Evolutionary conservation across 495 filamentous ascomycete species (phyloP), one percentile per base, ranked within the genome.

Genomic region (Monascus purpureus): DNA sequence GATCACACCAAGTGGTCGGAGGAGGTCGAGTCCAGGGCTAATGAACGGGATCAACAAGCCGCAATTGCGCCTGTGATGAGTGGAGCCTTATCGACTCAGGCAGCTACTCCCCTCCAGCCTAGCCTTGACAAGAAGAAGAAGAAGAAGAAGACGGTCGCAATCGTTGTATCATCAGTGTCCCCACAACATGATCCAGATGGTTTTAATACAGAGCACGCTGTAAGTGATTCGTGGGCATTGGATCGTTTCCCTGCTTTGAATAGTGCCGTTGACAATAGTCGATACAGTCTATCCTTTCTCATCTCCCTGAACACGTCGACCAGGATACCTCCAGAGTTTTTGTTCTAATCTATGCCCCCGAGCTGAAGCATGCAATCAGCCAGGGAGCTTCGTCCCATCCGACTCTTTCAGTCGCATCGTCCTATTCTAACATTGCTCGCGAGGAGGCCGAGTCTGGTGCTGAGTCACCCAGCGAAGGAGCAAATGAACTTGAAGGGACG

Each of bases 1-100:
- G 83, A 92, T 49, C 80, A 88, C 50, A 71, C 75, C 32, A 70
- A 80, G 24, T 93, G 84, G 84, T 81, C 77, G 6, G 80, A 92
- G 43, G 82, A 87, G 52, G 76, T 72, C 27, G 73, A 77, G 32
- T 51, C 51, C 27, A 54, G 67, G 33, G 60, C 52, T 8, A 49
- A 46, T 13, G 58, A 51, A 25, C 38, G 45, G 25, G 40, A 50
- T 31, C 50, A 56, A 39, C 43, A 45, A 30, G 38, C 42, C 7
- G 29, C 35, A 8, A 27, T 33, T 25, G 22, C 32, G 13, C 49
- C 55, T 2, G 35, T 42, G 12, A 50, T 55, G 49, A 57, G 56
- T 22, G 52, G 48, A 19, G 45, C 45, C 9, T 29, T 54, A 11
- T 47, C 48, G 11, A 43, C 31, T 23, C 52, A 45, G 13, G 41